Evolutionary conservation across 2,329 filamentous ascomycete species (phyloP).

Genomic region (Aspergillus niger): DNA sequence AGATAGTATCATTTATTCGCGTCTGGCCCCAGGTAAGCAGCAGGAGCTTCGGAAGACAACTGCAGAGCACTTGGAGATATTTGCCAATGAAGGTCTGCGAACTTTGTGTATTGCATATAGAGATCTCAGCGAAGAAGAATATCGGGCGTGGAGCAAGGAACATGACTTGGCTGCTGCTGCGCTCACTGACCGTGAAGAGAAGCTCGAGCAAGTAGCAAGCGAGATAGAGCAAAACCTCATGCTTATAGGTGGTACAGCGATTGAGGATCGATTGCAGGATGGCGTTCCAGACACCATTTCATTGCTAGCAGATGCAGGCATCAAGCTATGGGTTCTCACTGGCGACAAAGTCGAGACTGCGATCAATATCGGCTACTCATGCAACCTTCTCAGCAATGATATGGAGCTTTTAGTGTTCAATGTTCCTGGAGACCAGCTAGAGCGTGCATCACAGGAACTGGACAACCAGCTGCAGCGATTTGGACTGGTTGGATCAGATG

Average conservation of each 20-base stretch:
- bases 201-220: conserved; percentile 85
- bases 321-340: conserved; percentile 97
- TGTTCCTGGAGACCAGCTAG: conserved; percentile 71
- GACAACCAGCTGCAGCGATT: conserved; percentile 74
- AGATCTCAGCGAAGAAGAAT: conserved; percentile 78
- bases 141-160: conserved; percentile 78
- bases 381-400: conserved; percentile 93
- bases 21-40: conserved; percentile 82
- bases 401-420: conserved; percentile 96
- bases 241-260: conserved; percentile 89
- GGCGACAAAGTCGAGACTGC: conserved; percentile 99
- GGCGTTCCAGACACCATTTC: conserved; percentile 95
- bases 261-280: conserved; percentile 95
- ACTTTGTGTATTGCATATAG: conserved; percentile 91
- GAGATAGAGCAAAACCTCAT: conserved; percentile 86
- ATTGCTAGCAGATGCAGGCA: conserved; percentile 85
- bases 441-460: conserved; percentile 68
- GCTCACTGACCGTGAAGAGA: conserved; percentile 85
- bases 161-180: conserved; percentile 86
- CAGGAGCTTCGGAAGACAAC: conserved; percentile 78
- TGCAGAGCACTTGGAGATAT: conserved; percentile 94
- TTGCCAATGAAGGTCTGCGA: conserved; percentile 89
- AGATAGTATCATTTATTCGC: conserved; percentile 94
- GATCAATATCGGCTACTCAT: conserved; percentile 99
- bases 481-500: conserved; percentile 77